Base-by-base conservation (phyloP, 257 asterid species). In the Euphrasia confusa region DNA sequence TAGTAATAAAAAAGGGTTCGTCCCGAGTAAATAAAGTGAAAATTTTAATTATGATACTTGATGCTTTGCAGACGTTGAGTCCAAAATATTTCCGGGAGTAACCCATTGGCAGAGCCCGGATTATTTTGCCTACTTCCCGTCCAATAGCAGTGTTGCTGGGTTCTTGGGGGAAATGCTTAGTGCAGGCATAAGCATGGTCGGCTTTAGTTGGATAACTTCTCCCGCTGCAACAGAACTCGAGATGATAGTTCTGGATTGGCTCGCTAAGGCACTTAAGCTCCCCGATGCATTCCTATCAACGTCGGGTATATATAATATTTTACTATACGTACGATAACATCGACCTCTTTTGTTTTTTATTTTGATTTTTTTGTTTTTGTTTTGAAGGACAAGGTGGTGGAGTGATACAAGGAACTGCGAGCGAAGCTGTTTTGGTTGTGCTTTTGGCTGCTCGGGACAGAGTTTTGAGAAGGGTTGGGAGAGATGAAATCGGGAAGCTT, bases 181-280 rank as follows among this genome's bases (percentile, higher is more conserved):
- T 80, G 95, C 93, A 7, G 97, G 81, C 37, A 86, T 92, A 75
- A 92, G 78, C 75, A 86, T 86, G 89, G 97, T 92, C 72, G 98
- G 99, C 0, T 92, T 92, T 65, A 92, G 96, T 77, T 92, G 98
- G 98, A 84, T 91, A 71, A 81, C 87, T 37, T 91, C 98, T 60
- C 98, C 98, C 48, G 98, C 98, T 68, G 99, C 99, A 7, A 92
- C 99, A 0, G 99, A 92, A 64, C 99, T 92, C 13, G 99, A 92
- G 71, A 89, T 80, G 83, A 82, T 86, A 9, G 95, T 86, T 40
- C 62, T 92, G 37, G 99, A 92, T 71, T 92, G 99, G 99, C 97
- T 92, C 58, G 97, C 87, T 10, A 89, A 83, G 80, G 90, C 90
- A 21, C 92, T 92, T 55, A 68, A 78, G 54, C 80, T 92, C 39